phyloP scores from a whole-genome alignment of 2,329 filamentous ascomycete genomes.

The Ceratocystis papillata region DNA sequence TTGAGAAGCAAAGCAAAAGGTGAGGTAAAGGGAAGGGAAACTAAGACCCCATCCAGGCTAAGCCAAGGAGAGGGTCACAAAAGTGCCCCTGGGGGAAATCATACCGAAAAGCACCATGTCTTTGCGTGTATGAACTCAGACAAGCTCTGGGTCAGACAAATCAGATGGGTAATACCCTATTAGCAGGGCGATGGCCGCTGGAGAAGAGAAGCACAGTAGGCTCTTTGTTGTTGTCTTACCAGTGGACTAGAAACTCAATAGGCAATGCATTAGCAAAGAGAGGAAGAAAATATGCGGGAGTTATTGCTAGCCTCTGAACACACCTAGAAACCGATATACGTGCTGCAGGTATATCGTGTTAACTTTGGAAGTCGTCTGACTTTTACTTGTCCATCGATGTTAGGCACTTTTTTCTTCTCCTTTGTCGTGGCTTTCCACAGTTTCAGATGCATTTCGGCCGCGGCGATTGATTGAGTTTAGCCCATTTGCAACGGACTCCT shows the following conservation, averaged over 20 bases:
- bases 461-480: neutral
- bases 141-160: neutral
- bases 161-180: neutral
- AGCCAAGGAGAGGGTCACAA: constrained; percentile 12
- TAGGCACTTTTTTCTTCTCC: too few relatives aligned
- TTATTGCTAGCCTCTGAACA: neutral
- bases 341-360: too few relatives aligned
- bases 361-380: too few relatives aligned
- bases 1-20: neutral
- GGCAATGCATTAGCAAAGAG: neutral
- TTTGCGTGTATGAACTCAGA: neutral
- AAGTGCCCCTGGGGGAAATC: constrained; percentile 14
- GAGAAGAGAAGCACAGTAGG: neutral
- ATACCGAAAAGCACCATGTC: constrained; percentile 5
- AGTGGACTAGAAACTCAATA: neutral
- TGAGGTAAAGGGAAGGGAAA: neutral
- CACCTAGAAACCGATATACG: neutral
- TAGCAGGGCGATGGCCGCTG: neutral
- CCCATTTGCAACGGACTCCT: neutral
- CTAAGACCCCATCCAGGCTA: neutral
- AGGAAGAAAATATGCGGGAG: neutral
- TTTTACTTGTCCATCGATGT: too few relatives aligned
- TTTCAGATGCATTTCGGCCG: too few relatives aligned
- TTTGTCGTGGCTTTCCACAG: too few relatives aligned
- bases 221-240: neutral